Conservation (phyloP, 1,139 yeast genomes). For the Meyerozyma sp. region DNA sequence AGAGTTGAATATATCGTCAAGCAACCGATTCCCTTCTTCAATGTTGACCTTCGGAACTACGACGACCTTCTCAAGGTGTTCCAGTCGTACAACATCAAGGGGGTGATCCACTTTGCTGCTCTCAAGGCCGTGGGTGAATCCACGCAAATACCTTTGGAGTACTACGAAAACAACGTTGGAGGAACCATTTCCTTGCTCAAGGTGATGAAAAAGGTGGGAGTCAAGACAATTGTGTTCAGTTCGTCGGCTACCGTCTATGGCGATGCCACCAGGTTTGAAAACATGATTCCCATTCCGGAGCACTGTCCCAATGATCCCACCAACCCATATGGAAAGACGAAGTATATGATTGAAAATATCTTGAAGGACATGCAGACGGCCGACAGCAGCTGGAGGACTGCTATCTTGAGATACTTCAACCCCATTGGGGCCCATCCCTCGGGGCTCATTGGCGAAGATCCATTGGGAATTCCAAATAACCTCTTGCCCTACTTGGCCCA, state of each 20-base stretch:
- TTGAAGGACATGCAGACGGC: constrained; percentile 52
- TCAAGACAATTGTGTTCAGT: constrained; percentile 63
- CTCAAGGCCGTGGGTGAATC: constrained; percentile 84
- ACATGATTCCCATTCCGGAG: constrained; percentile 79
- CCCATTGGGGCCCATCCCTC: constrained; percentile 87
- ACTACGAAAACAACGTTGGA: constrained; percentile 64
- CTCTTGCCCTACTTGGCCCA: constrained; percentile 72
- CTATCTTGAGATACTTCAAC: constrained; percentile 70
- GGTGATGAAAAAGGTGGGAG: constrained; percentile 43
- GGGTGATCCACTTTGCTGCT: constrained; percentile 83
- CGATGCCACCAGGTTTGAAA: constrained; percentile 67
- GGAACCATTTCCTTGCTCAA: constrained; percentile 61
- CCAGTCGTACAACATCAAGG: constrained; percentile 42
- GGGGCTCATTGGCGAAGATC: constrained; percentile 77
- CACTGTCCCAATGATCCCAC: constrained; percentile 73
- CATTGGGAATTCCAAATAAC: constrained; percentile 73
- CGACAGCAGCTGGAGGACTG: constrained; percentile 50
- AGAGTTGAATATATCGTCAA: constrained; percentile 55
- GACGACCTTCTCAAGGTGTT: constrained; percentile 47
- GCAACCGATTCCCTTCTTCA: constrained; percentile 48
- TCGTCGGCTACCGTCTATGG: constrained; percentile 86
- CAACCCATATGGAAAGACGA: constrained; percentile 75
- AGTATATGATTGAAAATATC: constrained; percentile 59
- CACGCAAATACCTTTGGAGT: constrained; percentile 62
- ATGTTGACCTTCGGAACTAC: constrained; percentile 54